Conservation (phyloP, 306 rosid species). For the Dalbergia cultrata region DNA sequence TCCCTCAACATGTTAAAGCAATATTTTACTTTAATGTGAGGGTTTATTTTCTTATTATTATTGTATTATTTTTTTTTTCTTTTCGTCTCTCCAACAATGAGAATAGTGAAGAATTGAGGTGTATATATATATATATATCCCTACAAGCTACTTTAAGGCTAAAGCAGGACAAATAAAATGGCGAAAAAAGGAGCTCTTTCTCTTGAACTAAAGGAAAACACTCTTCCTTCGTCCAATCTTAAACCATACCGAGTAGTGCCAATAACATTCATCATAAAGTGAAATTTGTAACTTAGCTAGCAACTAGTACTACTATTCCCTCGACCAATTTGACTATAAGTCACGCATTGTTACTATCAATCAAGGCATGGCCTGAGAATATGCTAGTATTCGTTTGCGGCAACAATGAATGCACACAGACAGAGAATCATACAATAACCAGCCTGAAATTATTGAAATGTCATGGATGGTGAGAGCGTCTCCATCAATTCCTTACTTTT, state of each 20-base stretch:
- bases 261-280: neutral
- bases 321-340: neutral
- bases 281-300: neutral
- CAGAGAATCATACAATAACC: neutral
- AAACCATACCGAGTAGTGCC: neutral
- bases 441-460: neutral
- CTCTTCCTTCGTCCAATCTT: too few species aligned
- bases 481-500: constrained; percentile 21
- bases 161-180: too few species aligned
- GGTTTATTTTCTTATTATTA: too few species aligned
- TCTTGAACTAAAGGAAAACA: too few species aligned
- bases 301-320: neutral
- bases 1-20: too few species aligned
- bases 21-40: too few species aligned
- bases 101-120: too few species aligned
- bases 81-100: too few species aligned
- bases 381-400: constrained; percentile 21
- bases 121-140: too few species aligned
- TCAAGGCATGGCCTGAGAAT: constrained; percentile 22
- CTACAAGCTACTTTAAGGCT: too few species aligned
- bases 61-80: too few species aligned
- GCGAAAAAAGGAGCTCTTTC: too few species aligned
- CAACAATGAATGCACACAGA: neutral
- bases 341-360: neutral
- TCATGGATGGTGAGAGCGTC: neutral